A percentile compares a stretch with the other conserved stretches of the same genome.
phyloP scores from a whole-genome alignment of 2,329 filamentous ascomycete genomes.

The Botryotinia globosa region DNA sequence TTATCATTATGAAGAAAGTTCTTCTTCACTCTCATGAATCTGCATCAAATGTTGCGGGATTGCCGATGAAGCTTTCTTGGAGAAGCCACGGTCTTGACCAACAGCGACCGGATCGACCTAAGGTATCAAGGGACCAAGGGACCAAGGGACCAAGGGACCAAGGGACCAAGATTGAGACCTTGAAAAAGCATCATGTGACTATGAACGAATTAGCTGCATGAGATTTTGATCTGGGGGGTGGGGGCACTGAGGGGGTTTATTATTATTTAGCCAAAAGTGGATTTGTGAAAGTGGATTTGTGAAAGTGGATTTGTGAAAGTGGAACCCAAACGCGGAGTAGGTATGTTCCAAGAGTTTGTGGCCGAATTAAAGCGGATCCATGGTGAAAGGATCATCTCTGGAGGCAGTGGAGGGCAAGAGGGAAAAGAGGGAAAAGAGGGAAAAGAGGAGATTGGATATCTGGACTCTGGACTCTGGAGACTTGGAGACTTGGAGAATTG shows the following conservation, averaged over 20 bases:
- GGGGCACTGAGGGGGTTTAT: too few species aligned
- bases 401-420: neutral
- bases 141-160: neutral
- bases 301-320: neutral
- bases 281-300: neutral
- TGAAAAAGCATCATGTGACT: neutral
- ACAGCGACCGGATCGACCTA: neutral
- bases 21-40: neutral
- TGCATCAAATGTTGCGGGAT: neutral
- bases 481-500: too few species aligned
- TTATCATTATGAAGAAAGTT: neutral
- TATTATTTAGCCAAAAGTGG: neutral
- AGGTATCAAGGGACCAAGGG: too few species aligned
- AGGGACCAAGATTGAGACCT: neutral
- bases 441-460: conserved; percentile 4
- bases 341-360: neutral
- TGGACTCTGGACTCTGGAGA: too few species aligned
- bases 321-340: conserved; percentile 5
- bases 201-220: neutral
- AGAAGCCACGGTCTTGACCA: neutral
- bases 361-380: neutral
- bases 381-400: neutral
- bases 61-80: neutral
- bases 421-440: neutral
- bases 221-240: neutral